Base-by-base conservation (phyloP, 2,329 filamentous ascomycete species). In the Diaporthe helianthi region DNA sequence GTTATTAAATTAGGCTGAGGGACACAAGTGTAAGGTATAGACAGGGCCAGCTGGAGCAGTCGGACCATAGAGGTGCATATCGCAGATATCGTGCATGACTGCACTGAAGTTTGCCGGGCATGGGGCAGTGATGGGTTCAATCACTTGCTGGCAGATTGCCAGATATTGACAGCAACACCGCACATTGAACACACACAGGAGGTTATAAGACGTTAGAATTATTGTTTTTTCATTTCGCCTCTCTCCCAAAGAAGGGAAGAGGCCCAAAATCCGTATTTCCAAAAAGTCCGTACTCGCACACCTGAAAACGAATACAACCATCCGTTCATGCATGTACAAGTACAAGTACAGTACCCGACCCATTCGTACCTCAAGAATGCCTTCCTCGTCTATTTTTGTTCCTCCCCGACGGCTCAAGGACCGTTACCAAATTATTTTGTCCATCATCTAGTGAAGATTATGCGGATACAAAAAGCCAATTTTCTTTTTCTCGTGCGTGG, bases 401-500 rank as follows among this genome's bases (percentile, higher is more conserved):
- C 5, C 36, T 5, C 31, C n/a, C 38, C 26, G 12, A 13, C 1
- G 58, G n/a, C 58, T 46, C 44, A 49, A 36, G 9, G 12, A 44
- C 44, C 58, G 10, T n/a, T 17, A 47, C 29, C 29, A 31, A 49
- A 36, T 63, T 63, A 36, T 63, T 49, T 63, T 49, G 58, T 63
- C 58, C 58, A 13, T 49, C 58, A 63, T 49, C 58, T 63, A 49
- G 29, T 13, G 12, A 49, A 63, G 41, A 63, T 49, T 36, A 63
- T 63, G 58, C 15, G 44, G 44, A 41, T 63, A 63, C 44, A 49
- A 49, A 63, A 63, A 63, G 44, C 24, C 29, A 63, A 36, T 29
- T 44, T 36, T 22, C 6, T 13, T n/a, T 49, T n/a, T 24, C 29
- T 22, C 13, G 58, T 36, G 41, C n/a, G 13, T 10, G 58, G n/a